phyloP scores from a whole-genome alignment of 225 moss, liverwort and hornwort species.

The Pleurozium schreberi region DNA sequence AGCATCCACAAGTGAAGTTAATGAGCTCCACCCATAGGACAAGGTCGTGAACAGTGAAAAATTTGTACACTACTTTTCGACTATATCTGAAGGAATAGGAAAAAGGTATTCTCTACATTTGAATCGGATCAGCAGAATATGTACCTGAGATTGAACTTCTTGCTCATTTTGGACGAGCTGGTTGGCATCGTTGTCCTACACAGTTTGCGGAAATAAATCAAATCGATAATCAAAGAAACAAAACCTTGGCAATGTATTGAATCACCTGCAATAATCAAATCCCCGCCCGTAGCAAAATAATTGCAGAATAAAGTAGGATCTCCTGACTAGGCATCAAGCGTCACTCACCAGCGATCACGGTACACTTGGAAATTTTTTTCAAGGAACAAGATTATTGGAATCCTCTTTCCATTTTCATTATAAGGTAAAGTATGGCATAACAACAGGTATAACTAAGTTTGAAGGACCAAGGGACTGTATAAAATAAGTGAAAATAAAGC shows the following conservation, averaged over 20 bases:
- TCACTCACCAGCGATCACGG: not conserved
- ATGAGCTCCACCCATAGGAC: not conserved
- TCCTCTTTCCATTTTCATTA: not conserved
- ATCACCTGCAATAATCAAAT: not conserved
- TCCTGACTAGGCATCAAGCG: not conserved
- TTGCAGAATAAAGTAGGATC: not conserved
- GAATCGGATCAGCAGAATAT: not conserved
- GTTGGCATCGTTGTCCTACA: slow-evolving; percentile 64
- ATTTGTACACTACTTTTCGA: not conserved
- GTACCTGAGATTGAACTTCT: slow-evolving; percentile 79
- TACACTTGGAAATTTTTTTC: not conserved
- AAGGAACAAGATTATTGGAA: not conserved
- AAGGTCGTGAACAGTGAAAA: not conserved
- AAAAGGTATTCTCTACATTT: not conserved
- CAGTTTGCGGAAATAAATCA: not conserved
- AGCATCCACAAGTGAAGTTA: not conserved
- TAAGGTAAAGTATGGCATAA: not conserved
- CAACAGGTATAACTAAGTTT: not conserved
- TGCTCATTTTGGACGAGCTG: slow-evolving; percentile 81
- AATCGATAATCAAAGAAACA: not conserved
- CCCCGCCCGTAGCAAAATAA: not conserved
- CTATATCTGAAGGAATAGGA: not conserved
- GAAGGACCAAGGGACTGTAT: not conserved
- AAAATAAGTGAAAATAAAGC: not conserved
- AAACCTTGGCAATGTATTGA: not conserved